Evolutionary conservation across 768 basidiomycete species (phyloP).

Genomic region (Cyathus striatus): DNA sequence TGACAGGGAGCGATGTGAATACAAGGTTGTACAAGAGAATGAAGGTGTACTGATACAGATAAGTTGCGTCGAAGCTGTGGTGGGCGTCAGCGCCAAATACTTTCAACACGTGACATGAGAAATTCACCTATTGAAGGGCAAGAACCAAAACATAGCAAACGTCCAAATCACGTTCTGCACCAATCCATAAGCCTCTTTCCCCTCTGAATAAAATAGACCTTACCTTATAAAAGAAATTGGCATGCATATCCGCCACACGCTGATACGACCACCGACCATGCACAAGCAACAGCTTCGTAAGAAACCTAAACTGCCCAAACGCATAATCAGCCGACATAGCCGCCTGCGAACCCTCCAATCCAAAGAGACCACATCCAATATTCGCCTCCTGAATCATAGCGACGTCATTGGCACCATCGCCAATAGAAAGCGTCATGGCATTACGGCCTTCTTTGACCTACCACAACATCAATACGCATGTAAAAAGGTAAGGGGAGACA

Average conservation of each 20-base stretch:
- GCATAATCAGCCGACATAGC: slow-evolving; percentile 99
- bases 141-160: slow-evolving; percentile 89
- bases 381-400: slow-evolving; percentile 99
- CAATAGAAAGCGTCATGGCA: slow-evolving; percentile 95
- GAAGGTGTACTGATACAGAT: slow-evolving; percentile 93
- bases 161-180: slow-evolving; percentile 88
- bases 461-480: slow-evolving; percentile 5
- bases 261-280: slow-evolving; percentile 98
- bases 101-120: neutral
- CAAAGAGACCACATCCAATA: slow-evolving; percentile 90
- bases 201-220: slow-evolving; percentile 9
- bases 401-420: slow-evolving; percentile 97
- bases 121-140: slow-evolving; percentile 78
- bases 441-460: slow-evolving; percentile 94
- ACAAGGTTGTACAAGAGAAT: slow-evolving; percentile 86
- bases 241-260: slow-evolving; percentile 93
- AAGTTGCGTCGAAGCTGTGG: slow-evolving; percentile 85
- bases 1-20: slow-evolving; percentile 93
- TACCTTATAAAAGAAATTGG: slow-evolving; percentile 98
- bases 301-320: slow-evolving; percentile 93
- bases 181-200: slow-evolving; percentile 5
- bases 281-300: slow-evolving; percentile 86
- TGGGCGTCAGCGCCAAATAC: slow-evolving; percentile 1
- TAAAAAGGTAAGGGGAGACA: slow-evolving; percentile 7
- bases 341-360: slow-evolving; percentile 94